Conservation (phyloP, 306 rosid species). For the Vicia sativa region DNA sequence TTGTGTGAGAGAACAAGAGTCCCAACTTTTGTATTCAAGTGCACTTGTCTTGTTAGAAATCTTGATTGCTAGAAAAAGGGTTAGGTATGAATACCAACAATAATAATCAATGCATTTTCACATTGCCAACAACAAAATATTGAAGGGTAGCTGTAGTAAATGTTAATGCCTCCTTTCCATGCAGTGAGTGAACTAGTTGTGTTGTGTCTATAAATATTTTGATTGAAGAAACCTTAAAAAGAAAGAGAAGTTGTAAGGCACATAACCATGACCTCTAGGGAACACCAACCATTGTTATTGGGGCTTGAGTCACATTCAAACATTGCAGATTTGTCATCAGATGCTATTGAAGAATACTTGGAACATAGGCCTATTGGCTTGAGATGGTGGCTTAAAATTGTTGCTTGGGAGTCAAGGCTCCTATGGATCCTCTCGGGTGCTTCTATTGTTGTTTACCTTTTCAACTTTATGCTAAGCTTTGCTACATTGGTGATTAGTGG, state of each 20-base stretch:
- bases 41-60: no score
- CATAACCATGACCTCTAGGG: conserved; percentile 33
- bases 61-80: no score
- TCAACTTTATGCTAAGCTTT: conserved; percentile 46
- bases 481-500: conserved; percentile 62
- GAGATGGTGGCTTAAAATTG: conserved; percentile 62
- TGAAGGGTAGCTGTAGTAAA: background rate
- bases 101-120: no score
- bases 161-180: no score
- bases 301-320: conserved; percentile 40
- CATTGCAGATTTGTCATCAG: conserved; percentile 48
- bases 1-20: no score
- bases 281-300: conserved; percentile 33
- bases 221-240: background rate
- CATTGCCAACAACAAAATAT: conserved; percentile 6
- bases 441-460: conserved; percentile 43
- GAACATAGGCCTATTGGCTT: conserved; percentile 34
- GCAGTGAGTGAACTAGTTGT: no score
- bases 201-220: background rate
- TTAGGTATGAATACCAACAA: no score
- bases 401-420: conserved; percentile 69
- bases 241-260: background rate
- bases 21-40: no score
- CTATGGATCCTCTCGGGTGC: conserved; percentile 64
- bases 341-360: conserved; percentile 47